Conservation (phyloP, 202 grass and related monocot species). For the Panicum virgatum region DNA sequence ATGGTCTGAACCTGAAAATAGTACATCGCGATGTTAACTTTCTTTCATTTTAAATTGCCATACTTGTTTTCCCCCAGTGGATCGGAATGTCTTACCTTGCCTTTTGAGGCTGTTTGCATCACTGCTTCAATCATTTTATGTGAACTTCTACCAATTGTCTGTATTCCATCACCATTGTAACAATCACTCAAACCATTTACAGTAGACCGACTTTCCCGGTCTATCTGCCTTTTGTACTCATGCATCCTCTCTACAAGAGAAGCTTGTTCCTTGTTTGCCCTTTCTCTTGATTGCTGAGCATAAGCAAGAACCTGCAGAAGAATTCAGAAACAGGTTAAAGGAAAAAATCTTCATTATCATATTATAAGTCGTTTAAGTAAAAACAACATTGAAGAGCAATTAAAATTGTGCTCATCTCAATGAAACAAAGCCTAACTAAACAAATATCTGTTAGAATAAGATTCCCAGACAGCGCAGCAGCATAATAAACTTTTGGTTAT, state of each 20-base stretch:
- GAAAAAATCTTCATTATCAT: conserved; percentile 12
- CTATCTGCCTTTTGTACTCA: conserved; percentile 94
- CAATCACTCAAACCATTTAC: conserved; percentile 64
- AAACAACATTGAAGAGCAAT: conserved; percentile 11
- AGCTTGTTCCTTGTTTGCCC: conserved; percentile 80
- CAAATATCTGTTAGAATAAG: not conserved
- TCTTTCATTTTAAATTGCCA: conserved; percentile 21
- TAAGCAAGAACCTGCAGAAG: conserved; percentile 83
- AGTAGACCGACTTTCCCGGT: conserved; percentile 72
- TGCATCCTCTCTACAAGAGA: conserved; percentile 95
- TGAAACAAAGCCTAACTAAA: conserved; percentile 6
- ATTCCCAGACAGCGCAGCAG: not conserved
- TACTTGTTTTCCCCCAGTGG: conserved; percentile 16
- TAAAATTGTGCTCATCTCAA: conserved; percentile 13
- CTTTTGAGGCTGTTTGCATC: conserved; percentile 83
- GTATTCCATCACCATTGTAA: conserved; percentile 75
- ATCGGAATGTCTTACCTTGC: conserved; percentile 64
- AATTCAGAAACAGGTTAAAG: conserved; percentile 6
- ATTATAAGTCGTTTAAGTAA: conserved; percentile 18
- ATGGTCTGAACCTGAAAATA: conserved; percentile 85
- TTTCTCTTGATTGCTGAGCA: conserved; percentile 93
- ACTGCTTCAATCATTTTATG: conserved; percentile 89
- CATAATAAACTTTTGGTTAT: not conserved
- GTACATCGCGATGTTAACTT: conserved; percentile 7
- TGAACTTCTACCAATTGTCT: conserved; percentile 72